A percentile compares a stretch with the other conserved stretches of the same genome.
Conservation (phyloP, 2,329 filamentous ascomycete species). For the Magnaporthales sp. region DNA sequence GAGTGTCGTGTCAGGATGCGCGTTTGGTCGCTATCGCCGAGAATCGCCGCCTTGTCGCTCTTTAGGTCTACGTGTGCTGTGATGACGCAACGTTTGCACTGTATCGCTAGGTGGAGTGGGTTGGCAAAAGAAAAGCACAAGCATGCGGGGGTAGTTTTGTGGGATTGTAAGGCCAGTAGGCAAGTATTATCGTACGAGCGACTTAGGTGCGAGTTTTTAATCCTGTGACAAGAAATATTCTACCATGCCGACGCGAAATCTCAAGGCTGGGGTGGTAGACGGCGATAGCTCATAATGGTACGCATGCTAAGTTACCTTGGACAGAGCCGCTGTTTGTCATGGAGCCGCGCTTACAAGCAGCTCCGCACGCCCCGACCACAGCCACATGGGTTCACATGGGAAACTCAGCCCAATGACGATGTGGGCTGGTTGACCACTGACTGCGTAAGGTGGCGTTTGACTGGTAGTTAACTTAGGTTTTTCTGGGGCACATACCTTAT, state of each 20-base stretch:
- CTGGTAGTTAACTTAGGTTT: background rate
- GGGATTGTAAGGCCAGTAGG: background rate
- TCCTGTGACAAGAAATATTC: background rate
- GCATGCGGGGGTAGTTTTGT: background rate
- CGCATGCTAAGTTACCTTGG: background rate
- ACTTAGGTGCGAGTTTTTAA: background rate
- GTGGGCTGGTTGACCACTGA: background rate
- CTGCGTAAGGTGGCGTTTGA: background rate
- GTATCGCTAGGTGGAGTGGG: background rate
- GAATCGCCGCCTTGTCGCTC: background rate
- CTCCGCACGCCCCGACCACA: background rate
- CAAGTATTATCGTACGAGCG: background rate
- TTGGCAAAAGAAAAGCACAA: background rate
- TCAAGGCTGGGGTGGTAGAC: background rate
- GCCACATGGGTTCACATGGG: background rate
- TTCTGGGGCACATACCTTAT: background rate
- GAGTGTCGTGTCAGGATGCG: background rate
- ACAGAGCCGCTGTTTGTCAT: background rate
- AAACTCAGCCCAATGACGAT: background rate
- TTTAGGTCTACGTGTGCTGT: background rate
- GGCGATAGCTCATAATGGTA: background rate
- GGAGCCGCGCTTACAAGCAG: background rate
- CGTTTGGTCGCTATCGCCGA: background rate
- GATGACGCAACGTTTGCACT: background rate
- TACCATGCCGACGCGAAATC: background rate